These are phyloP conservation scores for Ustilago loliicola DNA, from an alignment of 1,284 basidiomycete species.

Conservation along the genomic window DNA sequence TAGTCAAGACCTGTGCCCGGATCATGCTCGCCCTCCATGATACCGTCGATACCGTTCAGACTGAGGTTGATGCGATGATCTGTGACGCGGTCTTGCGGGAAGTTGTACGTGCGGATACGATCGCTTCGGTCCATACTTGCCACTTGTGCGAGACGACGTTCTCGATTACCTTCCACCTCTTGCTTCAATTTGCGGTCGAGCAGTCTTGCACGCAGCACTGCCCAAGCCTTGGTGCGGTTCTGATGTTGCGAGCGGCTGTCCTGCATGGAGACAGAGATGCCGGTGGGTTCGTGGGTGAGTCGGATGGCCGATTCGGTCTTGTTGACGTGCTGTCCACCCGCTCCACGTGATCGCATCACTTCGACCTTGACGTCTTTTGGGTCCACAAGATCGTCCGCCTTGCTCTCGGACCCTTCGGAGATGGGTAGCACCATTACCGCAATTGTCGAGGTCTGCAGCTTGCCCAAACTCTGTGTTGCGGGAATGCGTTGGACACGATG, in stretches of 20 bases:
- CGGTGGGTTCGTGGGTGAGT: constrained; percentile 90
- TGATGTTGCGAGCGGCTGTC: constrained; percentile 96
- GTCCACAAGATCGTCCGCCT: constrained; percentile 75
- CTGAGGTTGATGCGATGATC: constrained; percentile 67
- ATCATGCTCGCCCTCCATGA: constrained; percentile 68
- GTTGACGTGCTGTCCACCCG: constrained; percentile 99
- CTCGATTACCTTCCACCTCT: constrained; percentile 61
- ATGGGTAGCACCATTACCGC: constrained; percentile 74
- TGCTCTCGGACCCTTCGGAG: constrained; percentile 70
- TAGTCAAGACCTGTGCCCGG: constrained; percentile 54
- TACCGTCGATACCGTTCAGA: constrained; percentile 58
- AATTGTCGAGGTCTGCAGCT: constrained; percentile 93
- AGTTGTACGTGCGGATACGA: constrained; percentile 68
- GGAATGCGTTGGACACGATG: constrained; percentile 96
- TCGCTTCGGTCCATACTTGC: constrained; percentile 67
- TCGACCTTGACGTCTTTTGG: constrained; percentile 90
- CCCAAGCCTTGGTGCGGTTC: constrained; percentile 69
- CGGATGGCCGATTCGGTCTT: constrained; percentile 99
- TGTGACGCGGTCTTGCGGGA: constrained; percentile 68
- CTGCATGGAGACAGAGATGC: constrained; percentile 97
- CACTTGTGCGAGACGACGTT: constrained; percentile 61
- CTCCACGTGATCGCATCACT: constrained; percentile 93
- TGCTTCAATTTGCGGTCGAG: constrained; percentile 60
- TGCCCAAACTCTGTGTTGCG: constrained; percentile 85
- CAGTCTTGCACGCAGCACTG: constrained; percentile 63